These are phyloP conservation scores for Petunia axillaris DNA, from an alignment of 257 asterid species.

Conservation along the genomic window DNA sequence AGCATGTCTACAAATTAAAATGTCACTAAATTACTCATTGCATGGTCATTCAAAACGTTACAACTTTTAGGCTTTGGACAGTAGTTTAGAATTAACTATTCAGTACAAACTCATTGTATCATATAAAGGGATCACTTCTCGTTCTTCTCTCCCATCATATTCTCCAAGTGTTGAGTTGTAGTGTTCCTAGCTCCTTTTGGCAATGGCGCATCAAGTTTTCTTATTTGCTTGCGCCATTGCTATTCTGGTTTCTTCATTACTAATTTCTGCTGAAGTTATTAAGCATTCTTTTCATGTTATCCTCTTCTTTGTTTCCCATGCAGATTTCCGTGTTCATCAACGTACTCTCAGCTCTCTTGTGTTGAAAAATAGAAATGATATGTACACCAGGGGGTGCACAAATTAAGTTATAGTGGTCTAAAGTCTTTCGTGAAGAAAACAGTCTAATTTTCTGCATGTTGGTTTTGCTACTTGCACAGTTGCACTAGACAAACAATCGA, in stretches of 20 bases:
- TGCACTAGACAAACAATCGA: no score
- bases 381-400: background rate
- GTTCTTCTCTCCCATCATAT: constrained; percentile 4
- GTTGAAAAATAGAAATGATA: background rate
- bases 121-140: background rate
- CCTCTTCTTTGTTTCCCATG: background rate
- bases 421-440: no score
- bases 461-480: no score
- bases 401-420: background rate
- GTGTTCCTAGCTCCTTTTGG: background rate
- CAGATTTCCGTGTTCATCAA: background rate
- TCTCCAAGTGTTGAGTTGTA: background rate
- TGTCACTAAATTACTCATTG: no score
- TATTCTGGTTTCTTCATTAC: background rate
- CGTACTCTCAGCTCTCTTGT: background rate
- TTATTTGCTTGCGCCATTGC: constrained; percentile 25
- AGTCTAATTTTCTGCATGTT: no score
- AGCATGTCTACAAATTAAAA: no score
- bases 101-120: background rate
- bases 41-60: no score
- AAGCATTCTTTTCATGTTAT: constrained; percentile 22
- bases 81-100: background rate
- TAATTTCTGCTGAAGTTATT: constrained; percentile 21
- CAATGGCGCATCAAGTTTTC: constrained; percentile 13
- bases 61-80: no score